phyloP scores from a whole-genome alignment of 192 early-diverging fungal species.

The Rhizophagus sp. region DNA sequence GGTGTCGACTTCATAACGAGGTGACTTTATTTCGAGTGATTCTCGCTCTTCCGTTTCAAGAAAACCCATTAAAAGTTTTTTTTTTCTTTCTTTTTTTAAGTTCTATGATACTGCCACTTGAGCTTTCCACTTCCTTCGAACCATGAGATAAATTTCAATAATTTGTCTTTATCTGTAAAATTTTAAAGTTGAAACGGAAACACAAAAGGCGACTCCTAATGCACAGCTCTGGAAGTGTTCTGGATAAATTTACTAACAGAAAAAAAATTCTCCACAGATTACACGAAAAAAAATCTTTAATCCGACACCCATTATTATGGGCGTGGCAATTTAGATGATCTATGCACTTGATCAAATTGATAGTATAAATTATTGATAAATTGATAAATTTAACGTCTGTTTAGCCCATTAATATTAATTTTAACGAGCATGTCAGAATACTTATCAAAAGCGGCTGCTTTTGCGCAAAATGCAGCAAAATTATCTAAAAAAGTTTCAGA shows the following conservation, averaged over 20 bases:
- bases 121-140: conserved; percentile 13
- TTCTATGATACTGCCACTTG: neutral
- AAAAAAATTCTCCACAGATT: neutral
- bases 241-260: neutral
- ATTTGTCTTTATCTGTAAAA: neutral
- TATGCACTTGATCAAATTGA: neutral
- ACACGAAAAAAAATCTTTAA: neutral
- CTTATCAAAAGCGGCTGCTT: conserved; percentile 29
- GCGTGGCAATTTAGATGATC: neutral
- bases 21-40: conserved; percentile 22
- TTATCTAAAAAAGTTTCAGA: conserved; percentile 76
- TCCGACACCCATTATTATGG: neutral
- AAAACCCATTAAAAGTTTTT: conserved; percentile 21
- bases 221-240: neutral
- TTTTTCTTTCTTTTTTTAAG: neutral
- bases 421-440: conserved; percentile 18
- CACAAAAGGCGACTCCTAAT: neutral
- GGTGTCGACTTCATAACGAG: conserved; percentile 18
- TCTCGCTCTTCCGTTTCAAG: conserved; percentile 19
- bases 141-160: neutral
- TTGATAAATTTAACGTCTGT: neutral
- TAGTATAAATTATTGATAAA: neutral
- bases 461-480: conserved; percentile 66
- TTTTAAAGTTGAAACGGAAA: neutral
- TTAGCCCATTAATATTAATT: no score